Conservation (phyloP, 2,329 filamentous ascomycete species). For the Aureobasidium vineae region DNA sequence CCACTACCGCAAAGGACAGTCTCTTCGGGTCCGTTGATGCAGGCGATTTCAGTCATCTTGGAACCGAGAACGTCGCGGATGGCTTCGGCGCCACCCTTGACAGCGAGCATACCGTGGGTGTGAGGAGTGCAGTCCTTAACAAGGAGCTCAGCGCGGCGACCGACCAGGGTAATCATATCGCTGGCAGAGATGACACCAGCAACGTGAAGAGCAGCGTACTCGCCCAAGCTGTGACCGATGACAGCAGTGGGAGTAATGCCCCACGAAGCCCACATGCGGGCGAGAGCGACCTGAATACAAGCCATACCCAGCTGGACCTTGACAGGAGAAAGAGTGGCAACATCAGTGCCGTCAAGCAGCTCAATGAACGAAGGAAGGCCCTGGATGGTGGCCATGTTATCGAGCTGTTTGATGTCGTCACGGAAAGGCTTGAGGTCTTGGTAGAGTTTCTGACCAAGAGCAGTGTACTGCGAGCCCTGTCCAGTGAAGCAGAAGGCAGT, state of each 20-base stretch:
- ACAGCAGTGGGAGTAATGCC: conserved; percentile 55
- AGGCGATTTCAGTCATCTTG: conserved; percentile 59
- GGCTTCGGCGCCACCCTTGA: conserved; percentile 53
- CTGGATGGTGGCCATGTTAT: conserved; percentile 49
- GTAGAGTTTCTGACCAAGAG: conserved; percentile 52
- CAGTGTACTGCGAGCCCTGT: conserved; percentile 54
- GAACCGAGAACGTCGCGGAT: conserved; percentile 54
- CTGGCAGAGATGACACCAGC: conserved; percentile 68
- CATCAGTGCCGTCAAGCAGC: conserved; percentile 50
- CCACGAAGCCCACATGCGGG: conserved; percentile 55
- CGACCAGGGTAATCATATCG: conserved; percentile 71
- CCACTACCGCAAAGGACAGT: conserved; percentile 69
- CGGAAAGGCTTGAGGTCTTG: conserved; percentile 50
- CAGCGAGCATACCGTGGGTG: conserved; percentile 66
- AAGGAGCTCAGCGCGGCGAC: conserved; percentile 64
- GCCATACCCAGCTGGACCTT: conserved; percentile 55
- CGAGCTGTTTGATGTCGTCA: conserved; percentile 51
- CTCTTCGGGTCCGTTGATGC: conserved; percentile 72
- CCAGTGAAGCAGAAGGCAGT: conserved; percentile 54
- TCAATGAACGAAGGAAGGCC: conserved; percentile 51
- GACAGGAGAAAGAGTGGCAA: conserved; percentile 51
- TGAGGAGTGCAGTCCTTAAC: conserved; percentile 63
- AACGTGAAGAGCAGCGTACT: conserved; percentile 70
- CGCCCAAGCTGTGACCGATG: conserved; percentile 63
- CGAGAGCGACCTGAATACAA: conserved; percentile 53